phyloP scores from a whole-genome alignment of 768 basidiomycete genomes.

The Sarcodon sp. region DNA sequence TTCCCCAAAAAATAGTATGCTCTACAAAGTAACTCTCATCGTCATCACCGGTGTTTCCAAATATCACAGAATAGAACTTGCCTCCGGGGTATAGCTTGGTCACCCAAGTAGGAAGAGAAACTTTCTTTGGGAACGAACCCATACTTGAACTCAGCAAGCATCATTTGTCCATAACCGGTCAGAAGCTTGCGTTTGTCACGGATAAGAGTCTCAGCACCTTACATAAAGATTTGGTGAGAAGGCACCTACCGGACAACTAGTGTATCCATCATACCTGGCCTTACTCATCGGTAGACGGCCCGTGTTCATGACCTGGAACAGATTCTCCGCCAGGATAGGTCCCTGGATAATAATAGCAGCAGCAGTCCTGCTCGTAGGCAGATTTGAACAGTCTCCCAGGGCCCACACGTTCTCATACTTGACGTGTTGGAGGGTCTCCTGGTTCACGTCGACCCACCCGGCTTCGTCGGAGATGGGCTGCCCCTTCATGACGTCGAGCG shows the following conservation, averaged over 20 bases:
- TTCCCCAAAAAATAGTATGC: conserved; percentile 85
- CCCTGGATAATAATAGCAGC: conserved; percentile 89
- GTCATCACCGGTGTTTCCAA: conserved; percentile 2
- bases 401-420: conserved; percentile 76
- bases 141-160: conserved; percentile 94
- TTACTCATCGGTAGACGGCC: conserved; percentile 40
- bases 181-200: conserved; percentile 34
- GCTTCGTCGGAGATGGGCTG: conserved; percentile 68
- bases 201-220: conserved; percentile 1
- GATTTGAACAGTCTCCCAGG: conserved; percentile 82
- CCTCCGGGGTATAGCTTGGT: conserved; percentile 72
- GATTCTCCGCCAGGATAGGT: conserved; percentile 83
- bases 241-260: conserved; percentile 66
- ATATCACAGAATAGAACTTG: conserved; percentile 17
- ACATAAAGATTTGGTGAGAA: not conserved
- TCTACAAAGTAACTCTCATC: conserved; percentile 19
- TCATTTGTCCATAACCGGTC: conserved; percentile 68
- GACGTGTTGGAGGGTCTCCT: conserved; percentile 67
- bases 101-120: conserved; percentile 52
- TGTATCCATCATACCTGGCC: conserved; percentile 81
- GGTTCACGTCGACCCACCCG: conserved; percentile 87
- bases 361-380: conserved; percentile 94
- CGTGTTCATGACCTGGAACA: conserved; percentile 61
- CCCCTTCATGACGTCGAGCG: conserved; percentile 65
- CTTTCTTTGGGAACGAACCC: conserved; percentile 81